Evolutionary conservation across 306 rosid species (phyloP).

Genomic region (Prunus salicina): DNA sequence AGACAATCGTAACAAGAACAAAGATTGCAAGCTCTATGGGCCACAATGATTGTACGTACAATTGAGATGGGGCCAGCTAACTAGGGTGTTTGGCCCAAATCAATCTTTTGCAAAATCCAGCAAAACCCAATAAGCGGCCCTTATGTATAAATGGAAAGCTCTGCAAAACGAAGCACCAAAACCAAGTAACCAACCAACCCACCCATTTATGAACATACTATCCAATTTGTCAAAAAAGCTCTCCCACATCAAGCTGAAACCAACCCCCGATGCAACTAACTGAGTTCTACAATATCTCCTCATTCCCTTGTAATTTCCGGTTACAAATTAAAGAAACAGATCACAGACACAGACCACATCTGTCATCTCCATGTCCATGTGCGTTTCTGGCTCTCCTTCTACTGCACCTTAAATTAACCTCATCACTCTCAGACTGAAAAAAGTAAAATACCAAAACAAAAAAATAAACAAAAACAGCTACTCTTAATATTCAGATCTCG

Average conservation of each 20-base stretch:
- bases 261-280: too few relatives aligned
- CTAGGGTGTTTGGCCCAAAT: too few relatives aligned
- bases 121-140: too few relatives aligned
- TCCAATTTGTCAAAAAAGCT: slow-evolving; percentile 3
- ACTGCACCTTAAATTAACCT: neutral
- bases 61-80: too few relatives aligned
- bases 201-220: neutral
- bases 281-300: neutral
- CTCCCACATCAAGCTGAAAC: neutral
- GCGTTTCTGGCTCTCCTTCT: neutral
- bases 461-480: too few relatives aligned
- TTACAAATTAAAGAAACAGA: neutral
- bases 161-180: neutral
- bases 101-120: too few relatives aligned
- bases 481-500: neutral
- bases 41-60: too few relatives aligned
- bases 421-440: neutral
- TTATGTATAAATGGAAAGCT: too few relatives aligned
- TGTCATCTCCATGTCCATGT: neutral
- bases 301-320: slow-evolving; percentile 15
- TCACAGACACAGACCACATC: neutral
- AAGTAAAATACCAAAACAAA: too few relatives aligned
- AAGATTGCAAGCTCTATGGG: too few relatives aligned
- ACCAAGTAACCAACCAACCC: neutral
- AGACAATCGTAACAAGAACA: too few relatives aligned